phyloP scores from a whole-genome alignment of 192 early-diverging fungal species.

The Coemansia sp. region DNA sequence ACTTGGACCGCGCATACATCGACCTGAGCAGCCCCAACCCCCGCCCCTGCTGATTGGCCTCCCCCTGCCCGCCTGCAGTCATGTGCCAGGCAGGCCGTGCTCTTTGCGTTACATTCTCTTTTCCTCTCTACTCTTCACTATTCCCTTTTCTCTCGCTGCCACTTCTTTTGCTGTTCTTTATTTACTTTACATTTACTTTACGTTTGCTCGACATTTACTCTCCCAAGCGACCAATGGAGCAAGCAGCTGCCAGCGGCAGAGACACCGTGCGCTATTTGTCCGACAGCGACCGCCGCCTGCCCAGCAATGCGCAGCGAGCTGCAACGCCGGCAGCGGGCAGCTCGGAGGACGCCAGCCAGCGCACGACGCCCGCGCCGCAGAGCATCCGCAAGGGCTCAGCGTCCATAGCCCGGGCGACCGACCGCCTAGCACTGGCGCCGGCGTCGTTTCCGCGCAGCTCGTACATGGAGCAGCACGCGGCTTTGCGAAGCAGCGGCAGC shows the following conservation, averaged over 20 bases:
- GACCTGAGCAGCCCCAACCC: conserved; percentile 1
- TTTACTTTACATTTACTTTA: neutral
- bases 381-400: conserved; percentile 16
- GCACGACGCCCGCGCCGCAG: conserved; percentile 9
- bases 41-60: neutral
- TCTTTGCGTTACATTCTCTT: too few species aligned
- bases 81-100: too few species aligned
- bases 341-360: neutral
- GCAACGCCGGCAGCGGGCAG: neutral
- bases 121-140: too few species aligned
- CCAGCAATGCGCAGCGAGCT: conserved; percentile 22
- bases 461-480: conserved; percentile 13
- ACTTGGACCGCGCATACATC: conserved; percentile 13
- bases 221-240: neutral
- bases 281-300: conserved; percentile 17
- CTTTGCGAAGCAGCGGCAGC: neutral
- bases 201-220: neutral
- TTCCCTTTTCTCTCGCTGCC: too few species aligned
- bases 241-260: neutral
- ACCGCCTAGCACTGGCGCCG: conserved; percentile 34
- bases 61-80: neutral
- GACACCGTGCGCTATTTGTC: conserved; percentile 3
- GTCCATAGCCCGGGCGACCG: conserved; percentile 32
- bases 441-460: conserved; percentile 39
- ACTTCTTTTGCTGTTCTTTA: neutral